Conservation (phyloP, 129 eudicot species). For the Mikania micrantha region DNA sequence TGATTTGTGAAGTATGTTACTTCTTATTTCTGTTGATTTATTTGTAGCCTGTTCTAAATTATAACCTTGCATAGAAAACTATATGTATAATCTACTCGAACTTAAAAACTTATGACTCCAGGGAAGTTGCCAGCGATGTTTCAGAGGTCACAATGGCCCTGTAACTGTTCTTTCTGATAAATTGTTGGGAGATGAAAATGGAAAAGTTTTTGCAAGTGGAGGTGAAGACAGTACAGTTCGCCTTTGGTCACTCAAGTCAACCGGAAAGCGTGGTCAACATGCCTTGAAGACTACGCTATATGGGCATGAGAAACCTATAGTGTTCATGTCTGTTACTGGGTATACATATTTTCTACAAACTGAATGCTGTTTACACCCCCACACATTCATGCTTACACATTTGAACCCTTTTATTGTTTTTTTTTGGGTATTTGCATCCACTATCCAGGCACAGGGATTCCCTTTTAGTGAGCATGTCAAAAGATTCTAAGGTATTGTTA, state of each 20-base stretch:
- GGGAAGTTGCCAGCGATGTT: conserved; percentile 64
- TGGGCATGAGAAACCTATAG: conserved; percentile 82
- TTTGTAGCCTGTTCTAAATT: not conserved
- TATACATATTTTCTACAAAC: conserved; percentile 18
- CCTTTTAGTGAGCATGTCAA: conserved; percentile 72
- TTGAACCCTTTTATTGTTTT: not conserved
- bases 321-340: conserved; percentile 76
- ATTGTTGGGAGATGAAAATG: conserved; percentile 57
- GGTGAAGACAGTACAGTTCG: conserved; percentile 86
- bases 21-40: conserved; percentile 15
- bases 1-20: conserved; percentile 6
- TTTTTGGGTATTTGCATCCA: conserved; percentile 32
- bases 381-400: not conserved
- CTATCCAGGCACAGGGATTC: conserved; percentile 74
- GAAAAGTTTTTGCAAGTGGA: conserved; percentile 81
- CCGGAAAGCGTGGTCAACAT: conserved; percentile 71
- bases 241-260: conserved; percentile 70
- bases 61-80: not conserved
- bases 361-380: not conserved
- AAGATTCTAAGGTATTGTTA: conserved; percentile 64
- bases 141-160: conserved; percentile 78
- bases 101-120: not conserved
- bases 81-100: not conserved
- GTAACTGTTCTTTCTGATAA: conserved; percentile 73
- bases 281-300: conserved; percentile 66